Conservation (phyloP, 371 early-diverging fungal genomes). For the Mortierella sp. region DNA sequence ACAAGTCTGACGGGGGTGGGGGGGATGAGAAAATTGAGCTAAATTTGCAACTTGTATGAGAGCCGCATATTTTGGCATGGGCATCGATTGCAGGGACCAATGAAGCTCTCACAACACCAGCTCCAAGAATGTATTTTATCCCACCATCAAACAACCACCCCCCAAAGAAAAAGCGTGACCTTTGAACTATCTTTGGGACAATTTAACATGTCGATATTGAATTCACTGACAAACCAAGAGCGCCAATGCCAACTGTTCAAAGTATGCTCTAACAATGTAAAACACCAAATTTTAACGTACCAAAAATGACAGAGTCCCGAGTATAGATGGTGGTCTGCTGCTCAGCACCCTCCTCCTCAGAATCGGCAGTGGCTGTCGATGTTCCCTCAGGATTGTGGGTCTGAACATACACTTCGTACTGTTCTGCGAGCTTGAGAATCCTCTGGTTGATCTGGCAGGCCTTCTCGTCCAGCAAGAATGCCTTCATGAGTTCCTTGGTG, state of each 20-base stretch:
- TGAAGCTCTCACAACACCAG: slow-evolving; percentile 25
- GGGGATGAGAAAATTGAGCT: neutral
- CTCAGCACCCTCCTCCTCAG: slow-evolving; percentile 57
- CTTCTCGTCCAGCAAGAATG: slow-evolving; percentile 78
- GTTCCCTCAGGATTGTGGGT: slow-evolving; percentile 56
- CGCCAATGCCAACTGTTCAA: too few species aligned
- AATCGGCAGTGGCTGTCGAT: slow-evolving; percentile 54
- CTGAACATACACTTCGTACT: slow-evolving; percentile 66
- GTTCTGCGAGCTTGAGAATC: slow-evolving; percentile 70
- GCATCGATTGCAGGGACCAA: slow-evolving; percentile 27
- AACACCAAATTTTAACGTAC: slow-evolving; percentile 14
- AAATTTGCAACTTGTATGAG: slow-evolving; percentile 10
- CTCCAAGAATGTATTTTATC: neutral
- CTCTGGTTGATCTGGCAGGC: slow-evolving; percentile 76
- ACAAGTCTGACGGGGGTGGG: neutral
- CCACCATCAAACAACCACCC: slow-evolving; percentile 8
- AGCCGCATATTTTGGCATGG: neutral
- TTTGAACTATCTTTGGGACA: neutral
- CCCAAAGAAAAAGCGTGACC: neutral
- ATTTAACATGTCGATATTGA: neutral
- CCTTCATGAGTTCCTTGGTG: slow-evolving; percentile 71
- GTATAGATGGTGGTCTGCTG: slow-evolving; percentile 57
- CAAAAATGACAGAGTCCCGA: slow-evolving; percentile 55
- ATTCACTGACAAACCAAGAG: neutral
- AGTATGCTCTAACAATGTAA: slow-evolving; percentile 15